Percentiles rank a stretch among this genome's conserved stretches.
These are phyloP conservation scores for Amylostereum areolatum DNA, from an alignment of 1,284 basidiomycete species.

Conservation along the genomic window DNA sequence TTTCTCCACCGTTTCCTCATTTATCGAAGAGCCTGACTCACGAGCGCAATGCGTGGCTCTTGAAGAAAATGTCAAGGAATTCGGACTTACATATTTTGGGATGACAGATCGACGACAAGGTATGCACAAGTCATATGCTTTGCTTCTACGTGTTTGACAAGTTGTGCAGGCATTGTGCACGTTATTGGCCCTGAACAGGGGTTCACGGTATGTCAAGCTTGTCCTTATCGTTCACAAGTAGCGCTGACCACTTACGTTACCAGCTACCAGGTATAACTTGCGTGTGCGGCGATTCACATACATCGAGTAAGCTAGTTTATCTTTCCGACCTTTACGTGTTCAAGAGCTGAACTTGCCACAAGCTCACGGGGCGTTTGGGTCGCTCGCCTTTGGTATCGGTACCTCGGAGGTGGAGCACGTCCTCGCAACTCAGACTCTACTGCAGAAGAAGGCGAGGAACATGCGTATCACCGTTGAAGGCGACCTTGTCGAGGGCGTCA, in stretches of 20 bases:
- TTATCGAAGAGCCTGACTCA: constrained; percentile 87
- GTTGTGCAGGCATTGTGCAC: constrained; percentile 78
- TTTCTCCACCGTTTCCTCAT: constrained; percentile 70
- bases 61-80: constrained; percentile 94
- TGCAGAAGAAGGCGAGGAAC: constrained; percentile 92
- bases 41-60: constrained; percentile 87
- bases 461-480: constrained; percentile 94
- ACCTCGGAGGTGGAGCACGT: constrained; percentile 98
- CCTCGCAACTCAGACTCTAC: constrained; percentile 89
- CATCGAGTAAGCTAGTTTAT: constrained; percentile 57
- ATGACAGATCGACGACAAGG: constrained; percentile 89
- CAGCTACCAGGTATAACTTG: constrained; percentile 92
- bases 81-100: constrained; percentile 93
- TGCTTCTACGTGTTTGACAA: constrained; percentile 5
- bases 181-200: constrained; percentile 96
- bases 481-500: constrained; percentile 80
- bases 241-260: neutral
- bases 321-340: constrained; percentile 1
- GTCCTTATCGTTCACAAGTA: neutral
- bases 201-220: constrained; percentile 62
- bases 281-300: constrained; percentile 95
- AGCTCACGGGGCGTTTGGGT: constrained; percentile 96
- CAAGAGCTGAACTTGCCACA: constrained; percentile 2
- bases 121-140: constrained; percentile 21
- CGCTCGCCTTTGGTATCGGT: constrained; percentile 94